Conservation (phyloP, 768 basidiomycete genomes). For the Auriscalpium microsporum region DNA sequence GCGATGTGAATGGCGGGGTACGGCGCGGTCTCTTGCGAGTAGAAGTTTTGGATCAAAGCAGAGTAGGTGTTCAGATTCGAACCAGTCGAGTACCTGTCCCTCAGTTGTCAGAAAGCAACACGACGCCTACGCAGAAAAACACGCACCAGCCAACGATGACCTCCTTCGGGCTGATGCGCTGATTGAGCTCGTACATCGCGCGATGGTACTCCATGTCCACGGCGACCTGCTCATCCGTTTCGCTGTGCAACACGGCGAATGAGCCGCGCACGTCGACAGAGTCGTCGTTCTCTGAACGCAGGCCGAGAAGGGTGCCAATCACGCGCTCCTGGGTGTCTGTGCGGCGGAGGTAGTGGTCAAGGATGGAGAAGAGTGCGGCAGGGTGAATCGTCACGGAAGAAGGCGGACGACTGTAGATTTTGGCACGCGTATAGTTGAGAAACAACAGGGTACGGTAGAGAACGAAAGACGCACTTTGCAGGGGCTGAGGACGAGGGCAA, state of each 20-base stretch:
- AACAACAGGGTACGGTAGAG: neutral
- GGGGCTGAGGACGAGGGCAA: constrained; percentile 22
- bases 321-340: constrained; percentile 77
- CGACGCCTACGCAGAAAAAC: neutral
- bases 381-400: constrained; percentile 80
- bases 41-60: constrained; percentile 96
- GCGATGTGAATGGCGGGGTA: constrained; percentile 88
- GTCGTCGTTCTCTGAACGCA: constrained; percentile 43
- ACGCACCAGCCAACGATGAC: constrained; percentile 92
- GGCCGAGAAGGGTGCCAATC: constrained; percentile 90
- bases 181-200: constrained; percentile 85
- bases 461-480: constrained; percentile 24
- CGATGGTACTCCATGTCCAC: constrained; percentile 97
- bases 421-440: no score
- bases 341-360: constrained; percentile 93
- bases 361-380: constrained; percentile 86
- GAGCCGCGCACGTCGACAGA: constrained; percentile 71
- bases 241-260: constrained; percentile 89
- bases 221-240: constrained; percentile 87
- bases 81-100: constrained; percentile 81
- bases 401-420: constrained; percentile 49
- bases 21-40: constrained; percentile 83
- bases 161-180: constrained; percentile 77
- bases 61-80: constrained; percentile 89
- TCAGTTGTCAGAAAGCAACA: neutral